phyloP scores from a whole-genome alignment of 2,329 filamentous ascomycete genomes.

The Hymenoscyphus repandus region DNA sequence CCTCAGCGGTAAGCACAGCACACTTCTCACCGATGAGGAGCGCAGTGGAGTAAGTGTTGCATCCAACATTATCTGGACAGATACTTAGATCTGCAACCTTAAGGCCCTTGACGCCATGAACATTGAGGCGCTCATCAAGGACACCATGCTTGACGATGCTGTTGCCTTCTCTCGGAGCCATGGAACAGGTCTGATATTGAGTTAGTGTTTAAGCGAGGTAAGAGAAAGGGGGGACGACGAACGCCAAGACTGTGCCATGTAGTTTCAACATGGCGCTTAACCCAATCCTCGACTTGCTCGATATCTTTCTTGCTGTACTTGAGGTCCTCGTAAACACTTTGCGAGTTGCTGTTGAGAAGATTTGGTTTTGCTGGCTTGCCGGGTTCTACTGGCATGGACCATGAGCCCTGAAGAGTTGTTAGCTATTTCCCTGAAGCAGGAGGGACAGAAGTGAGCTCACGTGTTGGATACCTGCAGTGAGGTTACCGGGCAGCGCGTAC shows the following conservation, averaged over 20 bases:
- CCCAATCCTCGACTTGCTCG: conserved; percentile 40
- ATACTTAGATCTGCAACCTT: conserved; percentile 40
- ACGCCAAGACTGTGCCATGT: conserved; percentile 35
- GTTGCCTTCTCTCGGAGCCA: conserved; percentile 48
- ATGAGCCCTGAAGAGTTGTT: conserved; percentile 68
- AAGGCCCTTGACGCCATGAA: conserved; percentile 36
- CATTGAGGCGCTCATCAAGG: conserved; percentile 34
- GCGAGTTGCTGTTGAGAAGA: conserved; percentile 59
- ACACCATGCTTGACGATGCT: conserved; percentile 60
- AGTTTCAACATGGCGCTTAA: conserved; percentile 53
- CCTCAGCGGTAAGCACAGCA: conserved; percentile 36
- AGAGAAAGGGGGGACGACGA: conserved; percentile 23
- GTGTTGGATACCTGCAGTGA: conserved; percentile 39
- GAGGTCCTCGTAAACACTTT: conserved; percentile 56
- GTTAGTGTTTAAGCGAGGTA: background rate
- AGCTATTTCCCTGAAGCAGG: conserved; percentile 43
- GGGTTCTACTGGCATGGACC: conserved; percentile 56
- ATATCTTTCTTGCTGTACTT: conserved; percentile 61
- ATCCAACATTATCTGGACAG: conserved; percentile 35
- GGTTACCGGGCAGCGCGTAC: conserved; percentile 57
- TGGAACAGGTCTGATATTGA: conserved; percentile 39
- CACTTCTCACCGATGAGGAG: conserved; percentile 39
- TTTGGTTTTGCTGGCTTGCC: conserved; percentile 41
- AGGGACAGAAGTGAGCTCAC: conserved; percentile 34
- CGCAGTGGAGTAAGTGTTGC: conserved; percentile 42